A percentile compares a stretch with the other conserved stretches of the same genome.
These are phyloP conservation scores for Vaccinium myrtillus DNA, from an alignment of 148 eudicot genomes.

Conservation along the genomic window DNA sequence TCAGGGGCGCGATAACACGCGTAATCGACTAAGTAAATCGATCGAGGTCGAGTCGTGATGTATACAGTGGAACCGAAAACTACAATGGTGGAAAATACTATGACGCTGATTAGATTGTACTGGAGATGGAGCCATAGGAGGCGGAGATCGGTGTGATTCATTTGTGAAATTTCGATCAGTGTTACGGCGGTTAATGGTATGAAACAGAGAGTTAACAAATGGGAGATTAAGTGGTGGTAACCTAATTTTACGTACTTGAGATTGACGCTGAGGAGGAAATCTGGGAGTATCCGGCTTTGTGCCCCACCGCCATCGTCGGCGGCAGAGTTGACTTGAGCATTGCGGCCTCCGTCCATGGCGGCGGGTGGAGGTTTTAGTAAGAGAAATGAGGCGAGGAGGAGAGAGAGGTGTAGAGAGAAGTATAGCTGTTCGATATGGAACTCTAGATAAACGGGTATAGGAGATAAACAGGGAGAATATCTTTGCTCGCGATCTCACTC, in stretches of 20 bases:
- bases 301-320: background rate
- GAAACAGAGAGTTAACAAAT: constrained; percentile 9
- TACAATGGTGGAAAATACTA: constrained; percentile 10
- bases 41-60: constrained; percentile 22
- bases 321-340: constrained; percentile 10
- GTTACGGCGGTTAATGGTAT: constrained; percentile 10
- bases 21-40: constrained; percentile 23
- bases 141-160: constrained; percentile 13
- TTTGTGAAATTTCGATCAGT: constrained; percentile 4
- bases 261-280: constrained; percentile 18
- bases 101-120: constrained; percentile 15
- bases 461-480: background rate
- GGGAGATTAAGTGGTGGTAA: constrained; percentile 25
- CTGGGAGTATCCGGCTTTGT: constrained; percentile 20
- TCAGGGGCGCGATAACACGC: constrained; percentile 20
- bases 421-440: background rate
- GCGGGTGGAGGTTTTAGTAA: background rate
- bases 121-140: constrained; percentile 22
- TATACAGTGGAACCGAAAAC: constrained; percentile 14
- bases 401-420: background rate
- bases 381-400: background rate
- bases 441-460: background rate
- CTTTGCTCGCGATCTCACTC: too few relatives aligned
- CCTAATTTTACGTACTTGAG: constrained; percentile 22
- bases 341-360: constrained; percentile 21